Evolutionary conservation across 1,139 yeast genomes (phyloP), one percentile per base, ranked within the genome.

Genomic region (Pichia terricola): DNA sequence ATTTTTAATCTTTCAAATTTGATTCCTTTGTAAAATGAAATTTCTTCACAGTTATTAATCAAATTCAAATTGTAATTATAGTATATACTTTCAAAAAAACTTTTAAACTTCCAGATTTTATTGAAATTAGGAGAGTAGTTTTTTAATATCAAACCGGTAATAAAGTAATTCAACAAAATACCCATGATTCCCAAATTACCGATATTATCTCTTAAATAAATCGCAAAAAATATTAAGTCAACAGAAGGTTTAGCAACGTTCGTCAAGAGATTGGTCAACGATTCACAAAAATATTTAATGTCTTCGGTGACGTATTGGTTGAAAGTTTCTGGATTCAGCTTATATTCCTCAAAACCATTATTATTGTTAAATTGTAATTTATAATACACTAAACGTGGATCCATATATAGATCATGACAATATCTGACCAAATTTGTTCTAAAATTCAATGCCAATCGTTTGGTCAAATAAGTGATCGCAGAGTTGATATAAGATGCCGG

Each of bases 401-500:
- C 95, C 65, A 89, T 70, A 60, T 89, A 89, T 63, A 89, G 73
- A 59, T 89, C 96, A 64, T 89, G 96, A 52, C 88, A 77, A 62
- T 89, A 89, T 53, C 96, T 75, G 32, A 84, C 80, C 55, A 89
- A 69, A 53, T 83, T 81, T 1, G 94, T 82, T 66, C 96, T 76
- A 66, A 89, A 89, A 55, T 85, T 86, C 50, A 87, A 71, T 16
- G 95, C 79, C 47, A 89, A 68, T 55, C 87, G 74, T 56, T 81
- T 75, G 46, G 89, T 87, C 56, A 89, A 67, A 58, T 77, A 86
- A 58, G 83, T 85, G 59, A 89, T 89, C 48, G 94, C 89, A 40
- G 95, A 84, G 63, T 89, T 89, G 26, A 96, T 85, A 61, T 87
- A 89, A 3, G 94, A 81, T 1, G 96, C 95, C 1, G 96, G 97